Evolutionary conservation across 352 stramenopile species (phyloP).

Genomic region (Plasmopara viticola): DNA sequence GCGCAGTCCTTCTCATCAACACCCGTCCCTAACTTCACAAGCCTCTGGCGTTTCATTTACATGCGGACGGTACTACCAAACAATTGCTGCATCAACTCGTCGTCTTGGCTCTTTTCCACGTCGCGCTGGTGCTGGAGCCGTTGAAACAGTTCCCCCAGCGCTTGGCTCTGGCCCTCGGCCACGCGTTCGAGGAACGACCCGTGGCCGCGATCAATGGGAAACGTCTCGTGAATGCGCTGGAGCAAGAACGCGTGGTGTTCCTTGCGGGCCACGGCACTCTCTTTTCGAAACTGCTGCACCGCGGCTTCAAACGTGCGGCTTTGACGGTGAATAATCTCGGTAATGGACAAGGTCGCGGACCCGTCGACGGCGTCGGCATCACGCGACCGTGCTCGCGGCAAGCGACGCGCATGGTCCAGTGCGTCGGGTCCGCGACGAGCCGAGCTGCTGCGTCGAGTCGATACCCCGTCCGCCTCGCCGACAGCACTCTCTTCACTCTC

Average conservation of each 20-base stretch:
- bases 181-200: slow-evolving; percentile 34
- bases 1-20: slow-evolving; percentile 32
- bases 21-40: background rate
- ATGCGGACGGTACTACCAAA: slow-evolving; percentile 4
- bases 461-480: background rate
- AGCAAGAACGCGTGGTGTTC: slow-evolving; percentile 33
- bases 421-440: slow-evolving; percentile 8
- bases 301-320: slow-evolving; percentile 27
- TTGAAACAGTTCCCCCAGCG: slow-evolving; percentile 32
- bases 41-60: background rate
- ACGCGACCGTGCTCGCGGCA: slow-evolving; percentile 18
- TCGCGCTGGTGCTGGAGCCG: slow-evolving; percentile 25
- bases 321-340: slow-evolving; percentile 34
- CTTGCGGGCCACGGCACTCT: slow-evolving; percentile 25
- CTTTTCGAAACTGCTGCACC: slow-evolving; percentile 37
- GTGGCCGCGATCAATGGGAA: slow-evolving; percentile 24
- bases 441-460: background rate
- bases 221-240: slow-evolving; percentile 30
- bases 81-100: slow-evolving; percentile 25
- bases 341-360: slow-evolving; percentile 26
- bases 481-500: background rate
- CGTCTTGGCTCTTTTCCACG: slow-evolving; percentile 23
- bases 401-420: background rate
- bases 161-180: slow-evolving; percentile 28
- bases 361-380: background rate